These are phyloP conservation scores for Pontederia crassipes DNA, from an alignment of 176 grass and related monocot genomes.

Conservation along the genomic window DNA sequence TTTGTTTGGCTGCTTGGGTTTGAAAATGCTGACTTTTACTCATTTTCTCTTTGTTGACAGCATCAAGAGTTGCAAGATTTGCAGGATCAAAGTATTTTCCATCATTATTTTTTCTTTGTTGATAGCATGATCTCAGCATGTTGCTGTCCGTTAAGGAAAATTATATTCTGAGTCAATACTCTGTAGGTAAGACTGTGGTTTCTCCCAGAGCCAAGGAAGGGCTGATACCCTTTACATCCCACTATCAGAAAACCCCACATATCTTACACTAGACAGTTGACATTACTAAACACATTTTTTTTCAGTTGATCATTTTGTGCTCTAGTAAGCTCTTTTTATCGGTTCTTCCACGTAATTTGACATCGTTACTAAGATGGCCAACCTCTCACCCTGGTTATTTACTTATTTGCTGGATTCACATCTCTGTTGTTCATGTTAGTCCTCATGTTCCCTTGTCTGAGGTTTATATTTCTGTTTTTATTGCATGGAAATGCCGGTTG, in stretches of 20 bases:
- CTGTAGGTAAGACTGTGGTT: conserved; percentile 69
- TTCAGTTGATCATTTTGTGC: background rate
- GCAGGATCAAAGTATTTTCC: no score
- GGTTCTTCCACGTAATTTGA: conserved; percentile 49
- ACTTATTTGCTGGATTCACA: conserved; percentile 29
- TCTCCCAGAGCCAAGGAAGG: conserved; percentile 76
- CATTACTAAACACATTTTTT: background rate
- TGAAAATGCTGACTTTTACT: no score
- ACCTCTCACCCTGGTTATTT: conserved; percentile 85
- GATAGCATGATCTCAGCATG: no score
- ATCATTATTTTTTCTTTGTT: no score
- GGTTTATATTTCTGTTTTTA: conserved; percentile 5
- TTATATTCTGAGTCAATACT: no score
- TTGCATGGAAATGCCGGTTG: conserved; percentile 97
- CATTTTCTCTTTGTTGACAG: no score
- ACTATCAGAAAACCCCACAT: conserved; percentile 71
- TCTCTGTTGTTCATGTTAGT: conserved; percentile 3
- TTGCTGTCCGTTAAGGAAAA: no score
- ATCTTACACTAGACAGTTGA: conserved; percentile 19
- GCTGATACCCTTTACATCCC: conserved; percentile 72
- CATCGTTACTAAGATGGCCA: conserved; percentile 95
- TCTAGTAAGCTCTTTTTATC: conserved; percentile 15
- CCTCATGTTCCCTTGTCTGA: background rate
- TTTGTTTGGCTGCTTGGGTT: no score
- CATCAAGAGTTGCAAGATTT: no score